These are phyloP conservation scores for Geranium brycei DNA, from an alignment of 345 rosid species.

Conservation along the genomic window DNA sequence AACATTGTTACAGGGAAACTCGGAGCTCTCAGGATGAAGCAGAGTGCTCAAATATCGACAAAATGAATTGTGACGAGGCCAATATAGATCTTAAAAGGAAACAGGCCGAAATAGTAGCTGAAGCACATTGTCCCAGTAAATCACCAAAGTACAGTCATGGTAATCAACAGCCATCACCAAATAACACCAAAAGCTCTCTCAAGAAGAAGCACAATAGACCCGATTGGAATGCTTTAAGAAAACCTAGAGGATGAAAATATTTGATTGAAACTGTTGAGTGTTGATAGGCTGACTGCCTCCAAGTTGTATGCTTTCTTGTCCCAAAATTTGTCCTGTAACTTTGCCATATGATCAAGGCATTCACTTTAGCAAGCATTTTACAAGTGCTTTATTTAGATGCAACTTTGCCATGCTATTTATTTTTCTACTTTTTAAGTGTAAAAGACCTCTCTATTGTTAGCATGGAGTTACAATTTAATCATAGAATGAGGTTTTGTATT, in stretches of 20 bases:
- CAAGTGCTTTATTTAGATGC: too few species aligned
- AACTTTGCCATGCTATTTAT: not conserved
- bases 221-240: constrained; percentile 58
- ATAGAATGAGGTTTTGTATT: not conserved
- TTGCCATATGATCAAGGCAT: not conserved
- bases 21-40: constrained; percentile 26
- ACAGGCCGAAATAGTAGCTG: constrained; percentile 34
- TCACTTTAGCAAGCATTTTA: too few species aligned
- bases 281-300: not conserved
- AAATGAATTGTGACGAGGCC: constrained; percentile 11
- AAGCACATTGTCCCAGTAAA: constrained; percentile 28
- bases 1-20: constrained; percentile 28
- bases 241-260: constrained; percentile 27
- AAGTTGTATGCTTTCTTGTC: not conserved
- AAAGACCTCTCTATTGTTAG: not conserved
- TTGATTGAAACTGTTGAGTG: constrained; percentile 10
- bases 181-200: constrained; percentile 20
- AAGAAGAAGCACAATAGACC: constrained; percentile 51
- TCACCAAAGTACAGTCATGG: constrained; percentile 30
- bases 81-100: constrained; percentile 70
- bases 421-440: not conserved
- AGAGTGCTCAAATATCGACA: constrained; percentile 22
- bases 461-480: not conserved
- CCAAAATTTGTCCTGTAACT: not conserved
- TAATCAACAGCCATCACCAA: constrained; percentile 27